Percentiles rank a stretch among this genome's conserved stretches.
Conservation (phyloP, 495 filamentous ascomycete species). For the Elasticomyces elasticus region DNA sequence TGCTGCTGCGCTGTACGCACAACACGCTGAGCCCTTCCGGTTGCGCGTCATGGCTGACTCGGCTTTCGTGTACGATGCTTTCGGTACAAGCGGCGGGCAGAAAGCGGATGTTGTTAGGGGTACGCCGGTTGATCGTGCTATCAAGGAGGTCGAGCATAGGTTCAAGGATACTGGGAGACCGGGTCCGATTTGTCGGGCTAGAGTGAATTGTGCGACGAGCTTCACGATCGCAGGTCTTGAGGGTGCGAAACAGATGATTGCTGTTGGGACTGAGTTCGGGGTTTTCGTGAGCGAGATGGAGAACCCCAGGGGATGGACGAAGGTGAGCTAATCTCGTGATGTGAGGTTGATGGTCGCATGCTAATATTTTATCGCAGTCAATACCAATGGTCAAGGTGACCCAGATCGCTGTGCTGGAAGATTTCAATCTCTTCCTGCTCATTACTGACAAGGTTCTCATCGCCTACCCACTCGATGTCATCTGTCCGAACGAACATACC, state of each 20-base stretch:
- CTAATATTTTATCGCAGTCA: conserved; percentile 38
- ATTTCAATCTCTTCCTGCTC: conserved; percentile 83
- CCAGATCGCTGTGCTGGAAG: conserved; percentile 88
- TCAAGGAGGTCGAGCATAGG: conserved; percentile 70
- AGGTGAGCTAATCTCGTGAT: conserved; percentile 44
- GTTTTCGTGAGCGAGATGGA: conserved; percentile 78
- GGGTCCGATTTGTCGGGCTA: conserved; percentile 64
- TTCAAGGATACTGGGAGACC: conserved; percentile 60
- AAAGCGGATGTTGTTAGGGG: conserved; percentile 62
- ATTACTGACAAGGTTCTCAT: conserved; percentile 86
- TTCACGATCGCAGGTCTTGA: conserved; percentile 77
- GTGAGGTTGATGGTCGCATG: not conserved
- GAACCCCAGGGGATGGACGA: conserved; percentile 80
- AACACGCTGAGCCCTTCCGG: conserved; percentile 94
- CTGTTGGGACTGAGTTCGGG: conserved; percentile 89
- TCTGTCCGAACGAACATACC: conserved; percentile 63
- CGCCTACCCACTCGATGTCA: conserved; percentile 85
- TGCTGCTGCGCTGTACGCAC: conserved; percentile 73
- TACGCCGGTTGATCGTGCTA: conserved; percentile 84
- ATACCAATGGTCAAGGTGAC: conserved; percentile 70
- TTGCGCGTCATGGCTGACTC: conserved; percentile 84
- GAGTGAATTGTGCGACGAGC: conserved; percentile 84
- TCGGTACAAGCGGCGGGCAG: conserved; percentile 29
- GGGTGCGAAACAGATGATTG: conserved; percentile 85
- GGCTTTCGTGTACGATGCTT: conserved; percentile 76